Conservation (phyloP, 2,329 filamentous ascomycete species). For the Berkeleyomyces basicola region DNA sequence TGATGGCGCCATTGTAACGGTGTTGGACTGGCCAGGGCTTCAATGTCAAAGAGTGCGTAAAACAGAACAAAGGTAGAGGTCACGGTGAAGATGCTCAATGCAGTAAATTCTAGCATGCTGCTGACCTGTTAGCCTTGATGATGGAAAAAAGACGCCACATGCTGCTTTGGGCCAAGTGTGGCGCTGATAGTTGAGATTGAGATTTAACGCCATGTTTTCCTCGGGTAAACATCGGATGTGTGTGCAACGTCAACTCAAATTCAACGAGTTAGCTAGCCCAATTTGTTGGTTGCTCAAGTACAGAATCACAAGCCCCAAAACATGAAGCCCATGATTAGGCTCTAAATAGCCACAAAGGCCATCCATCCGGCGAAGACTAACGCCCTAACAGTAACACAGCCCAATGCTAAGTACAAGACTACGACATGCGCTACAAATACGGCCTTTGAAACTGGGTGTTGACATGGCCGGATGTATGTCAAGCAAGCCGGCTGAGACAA, state of each 20-base stretch:
- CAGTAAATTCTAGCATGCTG: neutral
- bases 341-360: neutral
- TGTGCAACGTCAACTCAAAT: neutral
- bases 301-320: neutral
- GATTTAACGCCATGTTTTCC: neutral
- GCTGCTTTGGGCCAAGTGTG: neutral
- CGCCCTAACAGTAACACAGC: neutral
- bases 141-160: neutral
- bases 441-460: neutral
- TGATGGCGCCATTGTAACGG: neutral
- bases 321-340: neutral
- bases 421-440: neutral
- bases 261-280: neutral
- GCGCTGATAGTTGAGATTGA: neutral
- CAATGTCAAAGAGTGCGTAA: neutral
- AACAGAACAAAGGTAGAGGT: neutral
- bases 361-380: neutral
- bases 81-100: neutral
- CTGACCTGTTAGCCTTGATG: neutral
- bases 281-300: neutral
- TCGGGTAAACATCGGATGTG: neutral
- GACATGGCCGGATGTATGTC: neutral
- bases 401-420: neutral
- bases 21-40: neutral
- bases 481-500: neutral